Base-by-base conservation (phyloP, 805 yeast genomes). In the Metschnikowia cubensis region DNA sequence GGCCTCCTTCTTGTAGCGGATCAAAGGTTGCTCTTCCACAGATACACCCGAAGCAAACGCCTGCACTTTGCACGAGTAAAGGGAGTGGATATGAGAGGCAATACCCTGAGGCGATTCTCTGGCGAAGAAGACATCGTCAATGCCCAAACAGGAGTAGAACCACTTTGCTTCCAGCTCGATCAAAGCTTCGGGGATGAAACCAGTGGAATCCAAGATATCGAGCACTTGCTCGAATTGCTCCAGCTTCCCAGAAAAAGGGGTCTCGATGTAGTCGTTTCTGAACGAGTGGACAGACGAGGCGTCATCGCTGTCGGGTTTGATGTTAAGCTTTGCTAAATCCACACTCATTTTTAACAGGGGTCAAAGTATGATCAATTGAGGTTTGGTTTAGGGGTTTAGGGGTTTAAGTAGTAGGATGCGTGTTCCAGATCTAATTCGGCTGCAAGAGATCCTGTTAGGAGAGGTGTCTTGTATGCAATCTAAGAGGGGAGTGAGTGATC, bases 61-160 rank as follows among this genome's bases (percentile, higher is more conserved):
- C 59, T 92, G 94, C 48, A 94, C 80, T 66, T 94, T 94, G 50
- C 97, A 91, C 33, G 97, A 88, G 69, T 92, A 92, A 48, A 92
- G 75, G 8, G 97, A 87, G 62, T 87, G 87, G 59, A 92, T 88
- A 63, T 91, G 90, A 48, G 85, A 80, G 15, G 88, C 91, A 57
- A 92, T 87, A 53, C 85, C 87, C 47, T 79, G 82, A 13, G 91
- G 86, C 4, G 87, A 74, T 64, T 92, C 97, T 55, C 86, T 82
- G 39, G 94, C 94, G 65, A 92, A 91, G 69, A 87, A 92, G 31
- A 89, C 85, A 63, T 90, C 97, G 64, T 91, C 97, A 52, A 92
- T 89, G 25, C 97, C 97, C 57, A 92, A 76, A 37, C 80, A 70
- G 50, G 86, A 82, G 73, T 94, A 94, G 66, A 92, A 91, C 95